Base-by-base conservation (phyloP, 2,329 filamentous ascomycete genomes). In the Aspergillus piperis region DNA sequence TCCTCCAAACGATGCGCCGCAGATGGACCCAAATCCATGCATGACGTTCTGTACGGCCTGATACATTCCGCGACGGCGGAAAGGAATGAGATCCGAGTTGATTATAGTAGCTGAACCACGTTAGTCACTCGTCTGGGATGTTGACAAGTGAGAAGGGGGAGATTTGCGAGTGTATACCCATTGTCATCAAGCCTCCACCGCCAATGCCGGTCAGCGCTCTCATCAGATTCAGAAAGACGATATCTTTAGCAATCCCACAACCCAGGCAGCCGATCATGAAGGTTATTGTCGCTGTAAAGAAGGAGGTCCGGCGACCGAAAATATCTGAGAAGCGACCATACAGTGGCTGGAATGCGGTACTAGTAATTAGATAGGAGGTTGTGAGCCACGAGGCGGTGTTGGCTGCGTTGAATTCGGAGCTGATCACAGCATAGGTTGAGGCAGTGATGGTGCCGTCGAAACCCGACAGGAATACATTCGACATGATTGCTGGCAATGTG, bases 251-350 rank as follows among this genome's bases (percentile, higher is more conserved):
- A 8, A 88, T 72, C 0, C 84, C 88, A 73, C 90, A 93, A 82
- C 89, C 90, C 11, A 84, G 69, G 3, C 89, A 92, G 0, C 87
- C 87, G 1, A 83, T 60, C 27, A 85, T 74, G 65, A 93, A 91
- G 8, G 90, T 77, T 11, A 80, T 70, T n/a, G 89, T 80, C 1
- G 84, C 84, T 10, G 83, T 81, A 10, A 92, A 77, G 67, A 90
- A 92, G 1, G 88, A 82, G 17, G 81, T 78, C 61, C 75, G 68
- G 13, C 77, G 78, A 10, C 90, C 90, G 58, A 92, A 76, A 0
- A 88, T 86, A 74, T 94, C 90, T 1, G 88, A 91, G 7, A 92
- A 75, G 1, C 90, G 83, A 3, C 89, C 90, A 62, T 90, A 84
- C 1, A 93, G 77, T 2, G 90, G 90, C 75, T 92, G 89, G 60